A percentile compares a stretch with the other conserved stretches of the same genome.
These are phyloP conservation scores for Jatropha multifida DNA, from an alignment of 441 rosid genomes.

Conservation along the genomic window DNA sequence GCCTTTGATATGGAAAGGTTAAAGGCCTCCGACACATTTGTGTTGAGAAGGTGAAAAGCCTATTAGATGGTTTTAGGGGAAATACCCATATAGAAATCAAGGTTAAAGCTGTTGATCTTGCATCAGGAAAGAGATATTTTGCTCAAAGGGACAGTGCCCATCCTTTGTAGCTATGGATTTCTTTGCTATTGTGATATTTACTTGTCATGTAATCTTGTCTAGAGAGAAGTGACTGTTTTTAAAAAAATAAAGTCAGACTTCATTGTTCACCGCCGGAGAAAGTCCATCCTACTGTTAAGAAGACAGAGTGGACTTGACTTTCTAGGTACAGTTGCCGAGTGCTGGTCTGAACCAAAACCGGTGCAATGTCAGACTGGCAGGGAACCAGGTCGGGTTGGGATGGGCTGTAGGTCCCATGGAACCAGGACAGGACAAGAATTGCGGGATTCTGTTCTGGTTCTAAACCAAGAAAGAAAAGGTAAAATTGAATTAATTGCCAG, in stretches of 20 bases:
- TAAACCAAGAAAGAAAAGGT: too few species aligned
- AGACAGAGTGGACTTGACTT: background rate
- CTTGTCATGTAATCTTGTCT: background rate
- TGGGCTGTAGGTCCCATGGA: too few species aligned
- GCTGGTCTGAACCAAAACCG: too few species aligned
- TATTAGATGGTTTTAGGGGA: background rate
- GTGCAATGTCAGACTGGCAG: too few species aligned
- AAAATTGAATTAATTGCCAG: too few species aligned
- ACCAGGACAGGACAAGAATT: too few species aligned
- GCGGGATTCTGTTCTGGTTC: too few species aligned
- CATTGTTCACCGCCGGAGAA: background rate
- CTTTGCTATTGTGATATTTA: background rate
- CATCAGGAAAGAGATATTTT: slow-evolving; percentile 1
- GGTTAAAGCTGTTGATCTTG: background rate
- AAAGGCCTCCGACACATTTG: background rate
- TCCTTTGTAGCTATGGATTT: background rate
- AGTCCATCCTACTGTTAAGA: background rate
- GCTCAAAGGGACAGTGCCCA: background rate
- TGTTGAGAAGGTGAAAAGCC: slow-evolving; percentile 7
- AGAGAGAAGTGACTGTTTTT: background rate
- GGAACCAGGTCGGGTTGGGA: too few species aligned
- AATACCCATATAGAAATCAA: background rate
- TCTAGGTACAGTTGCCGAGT: background rate
- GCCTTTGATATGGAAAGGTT: slow-evolving; percentile 4
- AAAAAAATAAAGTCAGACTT: background rate